Conservation (phyloP, 495 filamentous ascomycete species). For the Monascus purpureus region DNA sequence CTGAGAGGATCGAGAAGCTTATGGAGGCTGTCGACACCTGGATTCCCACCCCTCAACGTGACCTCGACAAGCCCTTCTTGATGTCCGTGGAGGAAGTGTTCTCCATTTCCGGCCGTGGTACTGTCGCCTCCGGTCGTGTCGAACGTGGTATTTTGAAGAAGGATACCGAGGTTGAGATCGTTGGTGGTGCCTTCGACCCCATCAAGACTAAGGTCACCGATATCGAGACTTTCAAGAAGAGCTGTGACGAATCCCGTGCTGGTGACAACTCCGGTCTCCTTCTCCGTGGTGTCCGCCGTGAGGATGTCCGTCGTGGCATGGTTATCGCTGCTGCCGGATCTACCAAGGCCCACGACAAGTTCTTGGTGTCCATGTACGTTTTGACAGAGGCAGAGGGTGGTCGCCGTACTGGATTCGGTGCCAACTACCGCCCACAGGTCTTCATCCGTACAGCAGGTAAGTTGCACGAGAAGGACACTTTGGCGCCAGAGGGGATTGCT, state of each 20-base stretch:
- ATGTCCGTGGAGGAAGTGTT: slow-evolving; percentile 99
- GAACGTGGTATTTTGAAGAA: slow-evolving; percentile 89
- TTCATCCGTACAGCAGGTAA: slow-evolving; percentile 80
- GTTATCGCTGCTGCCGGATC: slow-evolving; percentile 66
- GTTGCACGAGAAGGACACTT: slow-evolving; percentile 6
- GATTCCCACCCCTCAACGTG: slow-evolving; percentile 89
- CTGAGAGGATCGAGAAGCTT: slow-evolving; percentile 72
- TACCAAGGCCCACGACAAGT: slow-evolving; percentile 71
- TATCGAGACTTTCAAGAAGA: slow-evolving; percentile 99
- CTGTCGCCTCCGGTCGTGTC: slow-evolving; percentile 90
- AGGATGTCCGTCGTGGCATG: slow-evolving; percentile 91
- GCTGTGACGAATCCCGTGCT: slow-evolving; percentile 80
- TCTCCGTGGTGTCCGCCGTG: slow-evolving; percentile 84
- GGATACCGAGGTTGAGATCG: slow-evolving; percentile 83
- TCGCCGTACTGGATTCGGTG: slow-evolving; percentile 80
- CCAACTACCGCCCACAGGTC: slow-evolving; percentile 92
- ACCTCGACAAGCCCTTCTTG: slow-evolving; percentile 92
- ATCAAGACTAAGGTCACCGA: slow-evolving; percentile 99
- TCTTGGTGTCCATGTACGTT: slow-evolving; percentile 91
- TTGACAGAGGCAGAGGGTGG: slow-evolving; percentile 96
- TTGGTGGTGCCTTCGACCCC: slow-evolving; percentile 58
- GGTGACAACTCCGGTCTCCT: slow-evolving; percentile 98
- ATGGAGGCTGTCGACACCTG: slow-evolving; percentile 83
- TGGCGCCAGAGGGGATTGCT: neutral
- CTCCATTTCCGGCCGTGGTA: slow-evolving; percentile 94